A percentile compares a stretch with the other conserved stretches of the same genome.
These are phyloP conservation scores for Alternaria sp. DNA, from an alignment of 2,329 filamentous ascomycete species.

Conservation along the genomic window DNA sequence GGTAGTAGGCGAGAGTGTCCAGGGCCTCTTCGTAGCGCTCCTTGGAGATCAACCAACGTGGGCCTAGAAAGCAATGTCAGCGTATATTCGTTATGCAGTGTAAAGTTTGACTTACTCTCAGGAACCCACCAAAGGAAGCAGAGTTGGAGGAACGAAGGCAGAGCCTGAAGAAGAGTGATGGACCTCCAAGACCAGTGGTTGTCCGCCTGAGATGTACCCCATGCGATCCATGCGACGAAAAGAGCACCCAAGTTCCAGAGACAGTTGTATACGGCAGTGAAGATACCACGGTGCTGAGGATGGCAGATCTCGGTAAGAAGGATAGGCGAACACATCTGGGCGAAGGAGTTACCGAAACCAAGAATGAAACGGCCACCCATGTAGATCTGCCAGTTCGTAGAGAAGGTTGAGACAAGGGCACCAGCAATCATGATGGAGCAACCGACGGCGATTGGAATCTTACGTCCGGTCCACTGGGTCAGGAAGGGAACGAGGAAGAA, in stretches of 20 bases:
- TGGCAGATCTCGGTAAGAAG: slow-evolving; percentile 71
- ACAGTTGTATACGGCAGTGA: slow-evolving; percentile 72
- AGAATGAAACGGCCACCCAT: slow-evolving; percentile 66
- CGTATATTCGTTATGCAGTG: neutral
- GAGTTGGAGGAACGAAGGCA: slow-evolving; percentile 63
- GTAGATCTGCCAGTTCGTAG: slow-evolving; percentile 53
- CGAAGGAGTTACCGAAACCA: slow-evolving; percentile 70
- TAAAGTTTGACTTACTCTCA: slow-evolving; percentile 49
- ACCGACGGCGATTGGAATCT: slow-evolving; percentile 50
- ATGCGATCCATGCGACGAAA: slow-evolving; percentile 66
- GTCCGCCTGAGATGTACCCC: slow-evolving; percentile 44
- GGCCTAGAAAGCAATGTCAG: slow-evolving; percentile 9
- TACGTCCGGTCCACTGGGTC: slow-evolving; percentile 54
- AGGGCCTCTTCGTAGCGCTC: slow-evolving; percentile 69
- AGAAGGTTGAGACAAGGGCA: slow-evolving; percentile 38
- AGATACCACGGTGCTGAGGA: slow-evolving; percentile 69
- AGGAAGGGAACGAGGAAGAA: slow-evolving; percentile 47
- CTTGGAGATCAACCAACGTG: slow-evolving; percentile 68
- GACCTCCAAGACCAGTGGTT: slow-evolving; percentile 59
- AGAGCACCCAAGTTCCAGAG: slow-evolving; percentile 67
- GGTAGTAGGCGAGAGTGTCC: slow-evolving; percentile 66
- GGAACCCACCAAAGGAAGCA: slow-evolving; percentile 67
- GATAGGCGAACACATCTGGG: slow-evolving; percentile 69
- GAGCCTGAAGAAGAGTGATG: slow-evolving; percentile 60
- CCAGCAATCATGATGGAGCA: slow-evolving; percentile 55